Evolutionary conservation across 2,329 filamentous ascomycete species (phyloP), one percentile per base, ranked within the genome.

Genomic region (Aspergillus fumigatiaffinis): DNA sequence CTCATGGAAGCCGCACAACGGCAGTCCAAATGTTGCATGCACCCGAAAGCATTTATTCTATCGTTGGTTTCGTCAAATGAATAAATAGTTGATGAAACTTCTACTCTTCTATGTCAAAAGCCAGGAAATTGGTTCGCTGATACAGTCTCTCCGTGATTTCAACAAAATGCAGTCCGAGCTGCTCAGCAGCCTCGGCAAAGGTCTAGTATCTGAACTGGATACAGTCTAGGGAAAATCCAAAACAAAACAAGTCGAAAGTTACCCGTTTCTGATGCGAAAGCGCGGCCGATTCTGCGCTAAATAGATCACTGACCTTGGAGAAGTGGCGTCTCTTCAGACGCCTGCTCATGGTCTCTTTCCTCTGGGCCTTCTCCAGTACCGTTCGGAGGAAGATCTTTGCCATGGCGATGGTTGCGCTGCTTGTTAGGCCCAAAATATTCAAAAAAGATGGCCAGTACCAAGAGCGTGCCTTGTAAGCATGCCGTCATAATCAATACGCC

Each of bases 401-500:
- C 63, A 38, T 62, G 63, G 28, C 57, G 60, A 32, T 67, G 63
- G 28, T 54, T 59, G 17, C 59, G 60, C 48, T 69, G 68, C 54
- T 73, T 92, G 82, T 72, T 65, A 1, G 74, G 72, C 3, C 70
- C 70, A 35, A 77, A 63, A 60, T 76, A 77, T 58, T 77, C 76
- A 70, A 92, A 97, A 65, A 84, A 86, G 59, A 96, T 83, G 23
- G 87, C 91, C 88, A 99, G 89, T 25, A 73, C 79, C 46, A 99
- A 80, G 55, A 99, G 77, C 9, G 85, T 82, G 20, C 92, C 93
- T 73, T 99, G 94, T 79, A 97, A 83, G 56, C 81, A 76, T 1
- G 93, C 94, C 0, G 92, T 96, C 52, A 97, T 81, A 48, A 96
- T 81, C 69, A 93, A 95, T 14, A 97, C 87, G 9, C 91, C 87